A percentile compares a stretch with the other conserved stretches of the same genome.
Evolutionary conservation across 2,329 filamentous ascomycete genomes (phyloP).

Genomic region (Fusarium cyanostomum): DNA sequence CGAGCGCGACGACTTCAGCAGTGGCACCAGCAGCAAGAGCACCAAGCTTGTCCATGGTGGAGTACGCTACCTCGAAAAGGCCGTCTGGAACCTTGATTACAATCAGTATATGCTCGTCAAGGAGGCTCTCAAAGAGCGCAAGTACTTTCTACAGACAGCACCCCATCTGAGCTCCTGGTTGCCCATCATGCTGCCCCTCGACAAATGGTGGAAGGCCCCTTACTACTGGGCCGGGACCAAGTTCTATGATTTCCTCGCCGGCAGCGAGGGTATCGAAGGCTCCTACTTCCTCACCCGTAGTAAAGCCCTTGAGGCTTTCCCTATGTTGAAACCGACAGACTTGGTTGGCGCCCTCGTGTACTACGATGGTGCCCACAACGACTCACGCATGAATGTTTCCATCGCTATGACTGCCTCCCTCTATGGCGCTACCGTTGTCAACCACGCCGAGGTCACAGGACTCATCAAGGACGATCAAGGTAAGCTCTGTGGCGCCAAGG

Average conservation of each 20-base stretch:
- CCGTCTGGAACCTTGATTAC: slow-evolving; percentile 79
- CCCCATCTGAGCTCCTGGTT: slow-evolving; percentile 79
- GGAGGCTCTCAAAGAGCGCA: slow-evolving; percentile 77
- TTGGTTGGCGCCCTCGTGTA: slow-evolving; percentile 86
- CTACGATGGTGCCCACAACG: slow-evolving; percentile 92
- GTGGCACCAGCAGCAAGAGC: slow-evolving; percentile 78
- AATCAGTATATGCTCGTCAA: slow-evolving; percentile 76
- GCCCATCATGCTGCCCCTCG: slow-evolving; percentile 78
- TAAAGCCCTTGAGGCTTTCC: slow-evolving; percentile 87
- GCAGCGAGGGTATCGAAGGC: slow-evolving; percentile 86
- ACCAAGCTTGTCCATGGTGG: slow-evolving; percentile 82
- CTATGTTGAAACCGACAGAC: slow-evolving; percentile 84
- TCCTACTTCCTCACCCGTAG: slow-evolving; percentile 89
- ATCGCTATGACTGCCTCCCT: slow-evolving; percentile 89
- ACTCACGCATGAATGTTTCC: slow-evolving; percentile 91
- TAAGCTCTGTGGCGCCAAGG: slow-evolving; percentile 75
- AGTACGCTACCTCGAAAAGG: slow-evolving; percentile 79
- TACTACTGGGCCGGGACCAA: slow-evolving; percentile 84
- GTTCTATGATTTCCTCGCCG: slow-evolving; percentile 85
- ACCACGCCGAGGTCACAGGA: slow-evolving; percentile 82
- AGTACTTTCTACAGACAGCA: slow-evolving; percentile 78
- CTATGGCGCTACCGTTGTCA: slow-evolving; percentile 83
- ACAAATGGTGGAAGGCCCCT: slow-evolving; percentile 80
- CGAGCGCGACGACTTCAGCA: slow-evolving; percentile 78
- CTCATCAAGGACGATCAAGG: slow-evolving; percentile 79